phyloP scores from a whole-genome alignment of 345 rosid species.

The Populus deltoides region DNA sequence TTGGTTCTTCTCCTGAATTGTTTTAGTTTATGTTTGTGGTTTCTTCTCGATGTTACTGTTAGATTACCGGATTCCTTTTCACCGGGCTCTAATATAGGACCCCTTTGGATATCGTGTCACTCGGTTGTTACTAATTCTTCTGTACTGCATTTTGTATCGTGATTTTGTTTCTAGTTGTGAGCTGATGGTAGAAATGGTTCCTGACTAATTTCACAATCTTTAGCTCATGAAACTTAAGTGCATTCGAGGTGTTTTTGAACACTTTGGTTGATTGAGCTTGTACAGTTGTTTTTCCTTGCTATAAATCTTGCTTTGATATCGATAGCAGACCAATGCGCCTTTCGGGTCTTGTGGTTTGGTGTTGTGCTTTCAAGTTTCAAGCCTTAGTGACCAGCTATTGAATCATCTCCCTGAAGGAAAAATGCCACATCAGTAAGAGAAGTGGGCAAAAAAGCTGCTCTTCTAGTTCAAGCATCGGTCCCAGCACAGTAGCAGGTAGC shows the following conservation, averaged over 20 bases:
- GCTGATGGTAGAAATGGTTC: constrained; percentile 1
- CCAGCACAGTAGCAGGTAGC: too few species aligned
- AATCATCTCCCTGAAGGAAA: too few species aligned
- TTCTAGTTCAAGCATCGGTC: too few species aligned
- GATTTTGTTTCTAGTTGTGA: not conserved
- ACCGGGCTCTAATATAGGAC: constrained; percentile 57
- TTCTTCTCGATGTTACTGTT: constrained; percentile 40
- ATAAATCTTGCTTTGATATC: not conserved
- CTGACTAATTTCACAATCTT: not conserved
- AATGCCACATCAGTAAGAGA: too few species aligned
- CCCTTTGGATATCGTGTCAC: constrained; percentile 21
- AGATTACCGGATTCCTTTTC: constrained; percentile 73
- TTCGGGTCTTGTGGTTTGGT: too few species aligned
- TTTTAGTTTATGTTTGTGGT: constrained; percentile 30
- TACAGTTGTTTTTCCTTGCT: not conserved
- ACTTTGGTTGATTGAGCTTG: not conserved
- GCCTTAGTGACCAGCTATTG: too few species aligned
- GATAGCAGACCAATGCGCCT: too few species aligned
- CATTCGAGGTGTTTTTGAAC: not conserved
- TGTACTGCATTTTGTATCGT: not conserved
- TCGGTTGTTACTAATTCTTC: constrained; percentile 10
- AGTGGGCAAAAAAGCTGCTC: too few species aligned
- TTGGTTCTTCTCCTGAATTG: constrained; percentile 27
- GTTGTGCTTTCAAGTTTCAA: too few species aligned
- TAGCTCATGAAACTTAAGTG: not conserved